phyloP scores from a whole-genome alignment of 306 rosid species.

The Carpinus viminea region DNA sequence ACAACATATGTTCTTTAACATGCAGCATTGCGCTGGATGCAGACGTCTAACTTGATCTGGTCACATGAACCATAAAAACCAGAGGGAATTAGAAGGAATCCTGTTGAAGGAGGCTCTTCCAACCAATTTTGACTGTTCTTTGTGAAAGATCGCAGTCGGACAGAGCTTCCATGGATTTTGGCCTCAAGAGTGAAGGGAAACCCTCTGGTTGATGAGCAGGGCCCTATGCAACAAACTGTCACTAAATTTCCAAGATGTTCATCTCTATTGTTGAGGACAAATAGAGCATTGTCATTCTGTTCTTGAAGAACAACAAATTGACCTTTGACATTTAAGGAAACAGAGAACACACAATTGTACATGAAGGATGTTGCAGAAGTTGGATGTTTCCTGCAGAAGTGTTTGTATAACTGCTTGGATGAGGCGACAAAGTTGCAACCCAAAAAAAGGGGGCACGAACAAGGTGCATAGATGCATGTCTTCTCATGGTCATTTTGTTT shows the following conservation, averaged over 20 bases:
- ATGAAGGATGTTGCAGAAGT: constrained; percentile 34
- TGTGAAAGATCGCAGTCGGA: constrained; percentile 42
- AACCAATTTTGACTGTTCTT: constrained; percentile 32
- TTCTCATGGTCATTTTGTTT: constrained; percentile 56
- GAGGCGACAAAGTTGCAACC: constrained; percentile 53
- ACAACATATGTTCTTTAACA: not conserved
- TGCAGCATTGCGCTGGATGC: constrained; percentile 35
- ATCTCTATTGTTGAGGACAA: constrained; percentile 40
- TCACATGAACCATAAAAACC: constrained; percentile 29
- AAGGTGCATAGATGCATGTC: constrained; percentile 56
- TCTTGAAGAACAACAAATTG: constrained; percentile 50
- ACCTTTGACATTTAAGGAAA: constrained; percentile 28
- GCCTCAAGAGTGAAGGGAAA: constrained; percentile 52
- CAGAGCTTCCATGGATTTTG: constrained; percentile 31
- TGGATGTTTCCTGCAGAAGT: constrained; percentile 48
- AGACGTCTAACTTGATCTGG: constrained; percentile 44
- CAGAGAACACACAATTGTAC: constrained; percentile 35
- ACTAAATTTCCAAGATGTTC: constrained; percentile 48
- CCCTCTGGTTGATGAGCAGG: constrained; percentile 24
- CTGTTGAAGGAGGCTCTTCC: constrained; percentile 24
- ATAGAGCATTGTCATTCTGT: constrained; percentile 40
- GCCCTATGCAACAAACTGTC: constrained; percentile 49
- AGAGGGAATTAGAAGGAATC: constrained; percentile 50
- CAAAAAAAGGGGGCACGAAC: constrained; percentile 48
- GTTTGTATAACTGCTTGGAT: constrained; percentile 40